Conservation (phyloP, 345 rosid genomes). For the Lepidium aucheri region DNA sequence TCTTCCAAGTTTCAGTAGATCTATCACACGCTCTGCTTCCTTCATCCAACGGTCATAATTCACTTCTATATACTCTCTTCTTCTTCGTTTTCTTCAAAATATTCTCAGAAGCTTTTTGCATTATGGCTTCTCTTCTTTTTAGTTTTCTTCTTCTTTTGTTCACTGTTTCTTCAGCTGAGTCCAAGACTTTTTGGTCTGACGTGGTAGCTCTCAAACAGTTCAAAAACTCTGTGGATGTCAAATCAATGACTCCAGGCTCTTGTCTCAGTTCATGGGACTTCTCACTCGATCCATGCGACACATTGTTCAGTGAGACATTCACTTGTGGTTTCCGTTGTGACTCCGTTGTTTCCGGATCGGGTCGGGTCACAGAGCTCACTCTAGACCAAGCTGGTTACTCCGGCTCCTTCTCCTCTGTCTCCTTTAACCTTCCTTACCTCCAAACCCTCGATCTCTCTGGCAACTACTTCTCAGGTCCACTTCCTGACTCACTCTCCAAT, state of each 20-base stretch:
- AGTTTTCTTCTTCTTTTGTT: conserved; percentile 3
- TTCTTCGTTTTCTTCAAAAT: neutral
- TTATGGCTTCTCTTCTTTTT: conserved; percentile 16
- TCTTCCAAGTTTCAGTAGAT: conserved; percentile 18
- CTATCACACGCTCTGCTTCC: neutral
- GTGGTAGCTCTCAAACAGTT: conserved; percentile 40
- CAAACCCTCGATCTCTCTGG: conserved; percentile 57
- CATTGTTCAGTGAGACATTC: conserved; percentile 59
- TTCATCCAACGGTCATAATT: conserved; percentile 19
- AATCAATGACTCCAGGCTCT: conserved; percentile 59
- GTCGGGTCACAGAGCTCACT: conserved; percentile 65
- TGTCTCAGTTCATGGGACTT: conserved; percentile 85
- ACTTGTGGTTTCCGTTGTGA: conserved; percentile 94
- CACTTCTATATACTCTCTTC: neutral
- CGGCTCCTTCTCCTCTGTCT: conserved; percentile 40
- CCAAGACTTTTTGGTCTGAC: conserved; percentile 58
- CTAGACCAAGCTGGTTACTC: conserved; percentile 84
- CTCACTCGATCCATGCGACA: conserved; percentile 74
- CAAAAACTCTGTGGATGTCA: conserved; percentile 37
- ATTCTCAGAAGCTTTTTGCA: neutral
- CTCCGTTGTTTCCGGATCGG: conserved; percentile 26
- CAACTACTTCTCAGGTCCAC: conserved; percentile 52
- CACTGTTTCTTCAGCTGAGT: conserved; percentile 17
- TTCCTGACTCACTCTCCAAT: conserved; percentile 48
- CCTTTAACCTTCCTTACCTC: conserved; percentile 56